Percentiles rank a stretch among this genome's conserved stretches.
These are phyloP conservation scores for Wallacemonas sp. DNA, from an alignment of 208 protist species.

Conservation along the genomic window DNA sequence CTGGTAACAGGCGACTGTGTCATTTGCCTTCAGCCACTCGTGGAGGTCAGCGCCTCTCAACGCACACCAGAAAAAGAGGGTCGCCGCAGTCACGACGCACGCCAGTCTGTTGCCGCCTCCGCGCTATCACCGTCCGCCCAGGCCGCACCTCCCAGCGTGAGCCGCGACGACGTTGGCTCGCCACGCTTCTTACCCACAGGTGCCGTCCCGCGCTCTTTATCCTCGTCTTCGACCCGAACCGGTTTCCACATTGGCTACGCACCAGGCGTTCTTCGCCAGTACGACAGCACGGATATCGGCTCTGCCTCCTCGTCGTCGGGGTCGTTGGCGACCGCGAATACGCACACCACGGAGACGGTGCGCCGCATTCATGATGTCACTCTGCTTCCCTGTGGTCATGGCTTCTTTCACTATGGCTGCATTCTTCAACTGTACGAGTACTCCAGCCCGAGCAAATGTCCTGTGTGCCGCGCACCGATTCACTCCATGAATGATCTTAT, in stretches of 20 bases:
- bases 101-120: background rate
- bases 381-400: slow-evolving; percentile 55
- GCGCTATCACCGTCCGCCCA: background rate
- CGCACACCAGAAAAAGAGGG: slow-evolving; percentile 6
- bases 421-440: slow-evolving; percentile 72
- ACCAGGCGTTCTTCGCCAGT: slow-evolving; percentile 26
- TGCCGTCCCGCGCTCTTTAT: background rate
- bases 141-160: too few relatives aligned
- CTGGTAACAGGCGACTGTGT: slow-evolving; percentile 61
- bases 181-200: background rate
- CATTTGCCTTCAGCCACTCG: slow-evolving; percentile 76
- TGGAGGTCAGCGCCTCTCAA: background rate
- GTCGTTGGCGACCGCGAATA: background rate
- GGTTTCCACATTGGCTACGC: slow-evolving; percentile 52
- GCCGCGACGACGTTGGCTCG: background rate
- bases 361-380: slow-evolving; percentile 5
- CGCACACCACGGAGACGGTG: background rate
- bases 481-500: slow-evolving; percentile 26
- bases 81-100: background rate
- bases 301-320: background rate
- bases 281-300: background rate
- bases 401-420: slow-evolving; percentile 69
- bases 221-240: slow-evolving; percentile 8
- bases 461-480: slow-evolving; percentile 66
- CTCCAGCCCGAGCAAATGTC: slow-evolving; percentile 38